A percentile compares a stretch with the other conserved stretches of the same genome.
Evolutionary conservation across 768 basidiomycete genomes (phyloP).

Genomic region (Kwoniella bestiolae): DNA sequence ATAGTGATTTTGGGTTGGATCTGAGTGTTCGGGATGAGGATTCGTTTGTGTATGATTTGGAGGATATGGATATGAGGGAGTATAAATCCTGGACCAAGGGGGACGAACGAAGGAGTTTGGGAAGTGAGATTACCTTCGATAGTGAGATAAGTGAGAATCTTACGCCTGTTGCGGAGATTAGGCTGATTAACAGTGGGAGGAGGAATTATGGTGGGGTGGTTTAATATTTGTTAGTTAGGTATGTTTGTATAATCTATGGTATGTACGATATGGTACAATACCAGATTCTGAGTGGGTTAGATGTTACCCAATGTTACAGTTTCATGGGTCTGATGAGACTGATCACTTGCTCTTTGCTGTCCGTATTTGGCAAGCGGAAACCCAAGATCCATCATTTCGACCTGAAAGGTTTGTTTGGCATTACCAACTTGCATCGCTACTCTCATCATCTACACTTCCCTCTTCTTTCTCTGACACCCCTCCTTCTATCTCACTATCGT

Average conservation of each 20-base stretch:
- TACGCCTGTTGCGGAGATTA: constrained; percentile 6
- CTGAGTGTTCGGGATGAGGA: neutral
- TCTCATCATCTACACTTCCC: constrained; percentile 1
- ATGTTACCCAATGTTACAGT: no score
- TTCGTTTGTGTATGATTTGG: neutral
- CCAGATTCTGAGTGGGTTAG: no score
- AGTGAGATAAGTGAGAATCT: constrained; percentile 1
- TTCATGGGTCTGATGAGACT: no score
- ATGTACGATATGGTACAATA: no score
- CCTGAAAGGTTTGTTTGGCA: neutral
- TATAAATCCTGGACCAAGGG: neutral
- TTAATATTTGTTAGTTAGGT: neutral
- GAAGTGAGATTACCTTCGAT: neutral
- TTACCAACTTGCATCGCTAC: neutral
- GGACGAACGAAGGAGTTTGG: no score
- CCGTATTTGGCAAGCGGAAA: no score
- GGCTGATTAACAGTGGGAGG: neutral
- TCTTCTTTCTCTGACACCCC: constrained; percentile 10
- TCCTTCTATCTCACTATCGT: constrained; percentile 4
- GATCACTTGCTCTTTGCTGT: no score
- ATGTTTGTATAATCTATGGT: neutral
- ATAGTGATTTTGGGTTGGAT: neutral
- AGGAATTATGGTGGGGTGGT: constrained; percentile 3
- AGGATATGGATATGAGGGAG: neutral
- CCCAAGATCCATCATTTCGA: no score